These are phyloP conservation scores for Moesziomyces sp. DNA, from an alignment of 1,284 basidiomycete species.

Conservation along the genomic window DNA sequence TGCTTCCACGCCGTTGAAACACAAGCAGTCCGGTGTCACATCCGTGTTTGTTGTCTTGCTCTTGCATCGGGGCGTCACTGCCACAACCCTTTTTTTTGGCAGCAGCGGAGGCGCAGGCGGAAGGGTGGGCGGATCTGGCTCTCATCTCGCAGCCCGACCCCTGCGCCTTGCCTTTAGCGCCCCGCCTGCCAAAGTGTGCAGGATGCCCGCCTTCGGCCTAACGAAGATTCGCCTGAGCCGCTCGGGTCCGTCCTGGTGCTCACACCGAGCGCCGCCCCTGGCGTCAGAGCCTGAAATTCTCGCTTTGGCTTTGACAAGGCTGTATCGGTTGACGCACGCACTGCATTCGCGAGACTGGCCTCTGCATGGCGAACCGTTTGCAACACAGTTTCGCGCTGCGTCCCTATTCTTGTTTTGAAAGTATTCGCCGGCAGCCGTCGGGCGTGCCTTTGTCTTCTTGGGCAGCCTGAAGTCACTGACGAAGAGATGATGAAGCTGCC, in stretches of 20 bases:
- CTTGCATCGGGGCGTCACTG: not conserved
- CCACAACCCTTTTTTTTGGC: not conserved
- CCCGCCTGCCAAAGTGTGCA: too few relatives aligned
- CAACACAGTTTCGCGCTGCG: constrained; percentile 7
- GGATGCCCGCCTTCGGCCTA: too few relatives aligned
- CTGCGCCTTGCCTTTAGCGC: not conserved
- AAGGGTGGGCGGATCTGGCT: constrained; percentile 1
- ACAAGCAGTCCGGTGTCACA: constrained; percentile 13
- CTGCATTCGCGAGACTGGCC: not conserved
- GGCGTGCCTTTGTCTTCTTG: too few relatives aligned
- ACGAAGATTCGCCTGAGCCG: too few relatives aligned
- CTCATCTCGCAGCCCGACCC: constrained; percentile 7
- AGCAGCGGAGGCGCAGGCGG: too few relatives aligned
- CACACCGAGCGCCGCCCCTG: too few relatives aligned
- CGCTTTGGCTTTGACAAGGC: too few relatives aligned
- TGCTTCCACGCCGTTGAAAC: not conserved
- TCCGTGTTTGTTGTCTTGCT: constrained; percentile 18
- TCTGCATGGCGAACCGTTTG: constrained; percentile 1
- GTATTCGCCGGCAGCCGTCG: too few relatives aligned
- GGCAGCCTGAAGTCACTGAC: too few relatives aligned
- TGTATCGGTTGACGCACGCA: not conserved
- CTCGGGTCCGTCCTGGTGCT: too few relatives aligned
- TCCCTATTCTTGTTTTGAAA: not conserved
- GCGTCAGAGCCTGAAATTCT: too few relatives aligned
- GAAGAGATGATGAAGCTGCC: too few relatives aligned